These are phyloP conservation scores for Farysia itapuensis DNA, from an alignment of 1,284 basidiomycete species.

Conservation along the genomic window DNA sequence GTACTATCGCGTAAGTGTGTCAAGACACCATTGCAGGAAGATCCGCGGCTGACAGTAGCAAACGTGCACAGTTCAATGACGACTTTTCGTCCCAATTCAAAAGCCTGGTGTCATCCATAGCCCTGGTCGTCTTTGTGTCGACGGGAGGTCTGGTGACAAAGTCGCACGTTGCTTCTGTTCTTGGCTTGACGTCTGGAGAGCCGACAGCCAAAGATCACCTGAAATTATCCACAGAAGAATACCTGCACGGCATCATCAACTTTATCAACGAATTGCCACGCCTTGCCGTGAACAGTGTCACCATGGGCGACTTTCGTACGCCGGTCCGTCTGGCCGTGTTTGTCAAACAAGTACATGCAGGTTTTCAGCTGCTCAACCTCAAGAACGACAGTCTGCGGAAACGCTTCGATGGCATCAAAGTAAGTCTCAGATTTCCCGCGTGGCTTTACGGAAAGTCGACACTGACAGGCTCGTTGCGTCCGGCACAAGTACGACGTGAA, in stretches of 20 bases:
- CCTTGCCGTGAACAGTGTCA: slow-evolving; percentile 40
- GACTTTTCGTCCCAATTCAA: slow-evolving; percentile 17
- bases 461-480: not conserved
- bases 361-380: slow-evolving; percentile 56
- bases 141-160: slow-evolving; percentile 40
- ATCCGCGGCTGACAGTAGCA: no score
- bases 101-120: slow-evolving; percentile 12
- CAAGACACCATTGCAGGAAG: no score
- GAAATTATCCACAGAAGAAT: slow-evolving; percentile 48
- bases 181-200: slow-evolving; percentile 13
- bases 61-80: slow-evolving; percentile 25
- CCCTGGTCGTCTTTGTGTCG: slow-evolving; percentile 18
- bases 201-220: slow-evolving; percentile 5
- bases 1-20: slow-evolving; percentile 25
- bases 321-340: slow-evolving; percentile 45
- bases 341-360: slow-evolving; percentile 54
- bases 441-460: no score
- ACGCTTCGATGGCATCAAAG: slow-evolving; percentile 56
- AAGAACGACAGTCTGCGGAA: slow-evolving; percentile 57
- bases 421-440: no score
- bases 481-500: slow-evolving; percentile 55
- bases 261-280: slow-evolving; percentile 51
- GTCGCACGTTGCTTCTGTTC: slow-evolving; percentile 8
- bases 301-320: slow-evolving; percentile 43
- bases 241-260: slow-evolving; percentile 48